Percentiles rank a stretch among this genome's conserved stretches.
Evolutionary conservation across 371 early-diverging fungal species (phyloP).

Genomic region (Saksenaea vasiformis): DNA sequence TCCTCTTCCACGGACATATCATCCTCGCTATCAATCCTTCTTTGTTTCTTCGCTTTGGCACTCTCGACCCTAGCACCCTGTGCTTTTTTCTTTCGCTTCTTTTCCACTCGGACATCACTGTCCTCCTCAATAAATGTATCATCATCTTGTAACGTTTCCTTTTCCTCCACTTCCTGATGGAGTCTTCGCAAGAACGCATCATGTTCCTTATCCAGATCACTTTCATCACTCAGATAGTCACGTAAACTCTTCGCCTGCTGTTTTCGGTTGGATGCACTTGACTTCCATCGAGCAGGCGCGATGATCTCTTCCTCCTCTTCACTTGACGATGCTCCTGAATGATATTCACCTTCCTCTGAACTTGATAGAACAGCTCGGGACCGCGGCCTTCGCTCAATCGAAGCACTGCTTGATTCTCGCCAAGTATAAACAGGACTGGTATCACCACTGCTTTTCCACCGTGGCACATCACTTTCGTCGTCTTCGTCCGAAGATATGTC

Average conservation of each 20-base stretch:
- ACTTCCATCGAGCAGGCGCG: constrained; percentile 8
- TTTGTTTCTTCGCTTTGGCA: neutral
- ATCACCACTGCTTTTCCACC: neutral
- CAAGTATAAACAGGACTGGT: neutral
- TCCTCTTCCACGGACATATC: constrained; percentile 32
- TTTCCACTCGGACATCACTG: constrained; percentile 18
- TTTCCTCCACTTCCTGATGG: constrained; percentile 38
- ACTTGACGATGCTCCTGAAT: constrained; percentile 21
- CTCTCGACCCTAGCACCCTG: neutral
- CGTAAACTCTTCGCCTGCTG: constrained; percentile 38
- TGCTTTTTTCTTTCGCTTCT: constrained; percentile 7
- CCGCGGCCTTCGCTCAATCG: neutral
- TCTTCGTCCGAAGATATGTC: constrained; percentile 7
- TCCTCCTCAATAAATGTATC: constrained; percentile 16
- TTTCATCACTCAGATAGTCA: constrained; percentile 54
- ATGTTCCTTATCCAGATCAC: constrained; percentile 31
- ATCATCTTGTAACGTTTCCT: constrained; percentile 6
- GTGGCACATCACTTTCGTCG: neutral
- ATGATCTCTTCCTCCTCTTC: constrained; percentile 11
- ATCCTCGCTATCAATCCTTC: neutral
- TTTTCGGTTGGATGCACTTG: constrained; percentile 9
- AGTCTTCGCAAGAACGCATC: constrained; percentile 53
- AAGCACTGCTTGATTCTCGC: neutral
- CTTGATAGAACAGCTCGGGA: neutral
- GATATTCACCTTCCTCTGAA: constrained; percentile 35